Percentiles rank a stretch among this genome's conserved stretches.
Conservation (phyloP, 1,139 yeast species). For the Debaryomyces psychrophilus region DNA sequence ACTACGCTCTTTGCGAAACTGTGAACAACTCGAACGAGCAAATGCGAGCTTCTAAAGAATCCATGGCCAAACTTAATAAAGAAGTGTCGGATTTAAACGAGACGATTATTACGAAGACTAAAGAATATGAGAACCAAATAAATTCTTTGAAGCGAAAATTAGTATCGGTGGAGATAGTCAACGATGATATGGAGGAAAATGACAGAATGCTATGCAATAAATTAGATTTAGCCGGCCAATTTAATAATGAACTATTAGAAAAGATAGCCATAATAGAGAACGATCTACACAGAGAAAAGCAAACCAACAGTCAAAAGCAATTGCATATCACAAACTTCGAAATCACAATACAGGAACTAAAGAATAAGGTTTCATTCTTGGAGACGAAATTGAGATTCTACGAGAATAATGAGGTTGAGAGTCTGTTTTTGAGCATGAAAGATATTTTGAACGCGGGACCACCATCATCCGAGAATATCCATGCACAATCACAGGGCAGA, state of each 20-base stretch:
- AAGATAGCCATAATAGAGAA: slow-evolving; percentile 45
- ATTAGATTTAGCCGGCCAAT: slow-evolving; percentile 37
- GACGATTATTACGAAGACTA: slow-evolving; percentile 17
- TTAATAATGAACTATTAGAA: slow-evolving; percentile 47
- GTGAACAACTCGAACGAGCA: slow-evolving; percentile 21
- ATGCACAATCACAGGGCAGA: slow-evolving; percentile 6
- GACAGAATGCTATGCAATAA: slow-evolving; percentile 40
- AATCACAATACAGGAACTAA: slow-evolving; percentile 32
- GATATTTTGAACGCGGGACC: slow-evolving; percentile 40
- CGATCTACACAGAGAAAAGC: slow-evolving; percentile 41
- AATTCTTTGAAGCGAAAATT: slow-evolving; percentile 32
- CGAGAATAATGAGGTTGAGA: slow-evolving; percentile 23
- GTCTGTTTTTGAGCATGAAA: slow-evolving; percentile 35
- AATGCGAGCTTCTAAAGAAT: slow-evolving; percentile 17
- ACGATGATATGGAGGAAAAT: slow-evolving; percentile 45
- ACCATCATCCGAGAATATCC: slow-evolving; percentile 19
- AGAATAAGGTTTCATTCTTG: slow-evolving; percentile 16
- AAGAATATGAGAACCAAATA: slow-evolving; percentile 26
- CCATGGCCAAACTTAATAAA: slow-evolving; percentile 19
- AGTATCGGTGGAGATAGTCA: slow-evolving; percentile 44
- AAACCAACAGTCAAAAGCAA: slow-evolving; percentile 32
- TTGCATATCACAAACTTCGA: slow-evolving; percentile 42
- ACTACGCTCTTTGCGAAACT: slow-evolving; percentile 21
- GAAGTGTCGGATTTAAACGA: slow-evolving; percentile 31
- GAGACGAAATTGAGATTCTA: slow-evolving; percentile 11